These are phyloP conservation scores for Deinandra increscens DNA, from an alignment of 129 eudicot species.

Conservation along the genomic window DNA sequence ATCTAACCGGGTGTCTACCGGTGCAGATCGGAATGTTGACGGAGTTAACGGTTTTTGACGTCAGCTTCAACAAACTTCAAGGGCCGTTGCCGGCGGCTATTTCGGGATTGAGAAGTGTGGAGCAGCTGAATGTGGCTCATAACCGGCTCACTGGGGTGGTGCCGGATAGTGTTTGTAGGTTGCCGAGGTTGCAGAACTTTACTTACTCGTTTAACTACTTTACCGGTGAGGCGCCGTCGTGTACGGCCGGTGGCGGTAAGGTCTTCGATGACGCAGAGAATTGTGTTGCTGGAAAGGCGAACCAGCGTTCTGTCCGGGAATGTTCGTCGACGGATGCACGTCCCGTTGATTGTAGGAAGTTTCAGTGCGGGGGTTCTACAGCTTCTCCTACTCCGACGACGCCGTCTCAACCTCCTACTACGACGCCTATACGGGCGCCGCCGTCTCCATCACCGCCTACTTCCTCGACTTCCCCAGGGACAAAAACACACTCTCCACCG, in stretches of 20 bases:
- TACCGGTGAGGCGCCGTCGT: slow-evolving; percentile 41
- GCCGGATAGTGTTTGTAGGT: slow-evolving; percentile 63
- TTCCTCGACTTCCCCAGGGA: slow-evolving; percentile 42
- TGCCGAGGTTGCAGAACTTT: slow-evolving; percentile 70
- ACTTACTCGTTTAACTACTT: slow-evolving; percentile 69
- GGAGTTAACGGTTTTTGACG: slow-evolving; percentile 61
- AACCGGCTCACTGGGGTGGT: slow-evolving; percentile 56
- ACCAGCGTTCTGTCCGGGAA: slow-evolving; percentile 47
- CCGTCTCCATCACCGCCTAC: slow-evolving; percentile 49
- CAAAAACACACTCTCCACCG: slow-evolving; percentile 55
- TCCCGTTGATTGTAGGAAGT: slow-evolving; percentile 54
- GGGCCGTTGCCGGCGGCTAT: slow-evolving; percentile 61
- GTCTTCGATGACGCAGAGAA: slow-evolving; percentile 58
- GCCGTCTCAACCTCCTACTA: slow-evolving; percentile 22
- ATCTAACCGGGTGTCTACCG: slow-evolving; percentile 59
- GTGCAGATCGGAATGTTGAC: slow-evolving; percentile 54
- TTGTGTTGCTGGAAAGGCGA: slow-evolving; percentile 48
- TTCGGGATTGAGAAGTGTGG: slow-evolving; percentile 54
- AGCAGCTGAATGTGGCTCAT: slow-evolving; percentile 71
- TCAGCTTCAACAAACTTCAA: slow-evolving; percentile 47
- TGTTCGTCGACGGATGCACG: slow-evolving; percentile 48
- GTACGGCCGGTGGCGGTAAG: slow-evolving; percentile 32
- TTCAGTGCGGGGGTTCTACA: slow-evolving; percentile 39
- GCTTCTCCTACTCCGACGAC: not conserved
- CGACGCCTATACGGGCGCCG: slow-evolving; percentile 21